A percentile compares a stretch with the other conserved stretches of the same genome.
Conservation (phyloP, 1,284 basidiomycete species). For the Leccinum insigne region DNA sequence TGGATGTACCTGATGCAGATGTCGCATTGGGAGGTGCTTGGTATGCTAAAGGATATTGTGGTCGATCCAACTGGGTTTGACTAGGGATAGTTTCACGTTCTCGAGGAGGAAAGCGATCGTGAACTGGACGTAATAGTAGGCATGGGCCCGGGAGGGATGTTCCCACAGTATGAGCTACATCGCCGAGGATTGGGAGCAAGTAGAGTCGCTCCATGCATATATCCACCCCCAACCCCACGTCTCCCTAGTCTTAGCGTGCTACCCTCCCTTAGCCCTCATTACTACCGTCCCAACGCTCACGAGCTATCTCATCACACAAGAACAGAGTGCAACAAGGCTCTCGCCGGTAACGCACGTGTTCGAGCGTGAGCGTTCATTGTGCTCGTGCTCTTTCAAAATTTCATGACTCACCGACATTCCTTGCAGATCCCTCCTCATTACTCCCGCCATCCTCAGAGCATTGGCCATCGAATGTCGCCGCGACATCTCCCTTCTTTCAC, state of each 20-base stretch:
- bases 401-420: neutral
- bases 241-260: conserved; percentile 87
- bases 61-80: conserved; percentile 49
- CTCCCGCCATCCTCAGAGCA: conserved; percentile 82
- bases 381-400: neutral
- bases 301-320: conserved; percentile 81
- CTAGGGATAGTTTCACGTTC: conserved; percentile 41
- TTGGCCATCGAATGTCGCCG: conserved; percentile 90
- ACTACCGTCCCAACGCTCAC: conserved; percentile 82
- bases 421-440: conserved; percentile 79
- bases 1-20: conserved; percentile 49
- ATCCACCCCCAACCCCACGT: conserved; percentile 77
- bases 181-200: neutral
- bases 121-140: conserved; percentile 20
- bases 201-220: conserved; percentile 39
- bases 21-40: conserved; percentile 47
- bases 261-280: conserved; percentile 79
- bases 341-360: conserved; percentile 71
- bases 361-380: conserved; percentile 65
- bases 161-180: conserved; percentile 10
- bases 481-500: conserved; percentile 83
- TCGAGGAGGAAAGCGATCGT: conserved; percentile 60
- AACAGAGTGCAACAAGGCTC: conserved; percentile 68
- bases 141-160: neutral
- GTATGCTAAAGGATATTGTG: conserved; percentile 43